phyloP scores from a whole-genome alignment of 2,329 filamentous ascomycete species.

The Penicillium sp. region DNA sequence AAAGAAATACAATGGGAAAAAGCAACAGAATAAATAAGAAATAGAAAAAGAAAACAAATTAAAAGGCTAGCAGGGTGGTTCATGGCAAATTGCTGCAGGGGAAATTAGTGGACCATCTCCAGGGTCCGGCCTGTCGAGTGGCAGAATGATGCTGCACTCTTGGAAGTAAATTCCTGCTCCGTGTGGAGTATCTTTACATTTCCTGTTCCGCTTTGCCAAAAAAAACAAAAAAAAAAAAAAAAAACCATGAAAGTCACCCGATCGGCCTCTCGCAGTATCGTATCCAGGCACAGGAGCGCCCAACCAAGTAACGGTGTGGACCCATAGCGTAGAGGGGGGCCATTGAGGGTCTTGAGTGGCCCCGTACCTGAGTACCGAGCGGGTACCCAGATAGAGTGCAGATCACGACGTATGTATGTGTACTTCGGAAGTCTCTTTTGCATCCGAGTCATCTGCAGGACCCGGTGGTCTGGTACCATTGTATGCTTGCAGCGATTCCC shows the following conservation, averaged over 20 bases:
- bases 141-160: too few relatives aligned
- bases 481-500: neutral
- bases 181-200: neutral
- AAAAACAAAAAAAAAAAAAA: neutral
- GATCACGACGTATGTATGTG: neutral
- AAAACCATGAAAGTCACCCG: neutral
- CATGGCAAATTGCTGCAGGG: too few relatives aligned
- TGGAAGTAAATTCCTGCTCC: neutral
- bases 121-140: too few relatives aligned
- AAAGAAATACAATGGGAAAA: neutral
- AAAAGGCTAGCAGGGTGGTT: too few relatives aligned
- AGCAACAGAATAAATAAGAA: neutral
- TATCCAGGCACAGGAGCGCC: neutral
- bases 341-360: neutral
- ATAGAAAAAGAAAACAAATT: neutral
- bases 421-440: neutral
- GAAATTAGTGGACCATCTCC: too few relatives aligned
- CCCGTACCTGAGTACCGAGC: neutral
- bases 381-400: neutral
- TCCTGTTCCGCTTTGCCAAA: neutral
- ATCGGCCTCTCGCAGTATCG: neutral
- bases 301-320: neutral
- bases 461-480: neutral
- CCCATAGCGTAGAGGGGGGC: too few relatives aligned
- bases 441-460: neutral